These are phyloP conservation scores for Aphanocladium album DNA, from an alignment of 2,329 filamentous ascomycete species.

Conservation along the genomic window DNA sequence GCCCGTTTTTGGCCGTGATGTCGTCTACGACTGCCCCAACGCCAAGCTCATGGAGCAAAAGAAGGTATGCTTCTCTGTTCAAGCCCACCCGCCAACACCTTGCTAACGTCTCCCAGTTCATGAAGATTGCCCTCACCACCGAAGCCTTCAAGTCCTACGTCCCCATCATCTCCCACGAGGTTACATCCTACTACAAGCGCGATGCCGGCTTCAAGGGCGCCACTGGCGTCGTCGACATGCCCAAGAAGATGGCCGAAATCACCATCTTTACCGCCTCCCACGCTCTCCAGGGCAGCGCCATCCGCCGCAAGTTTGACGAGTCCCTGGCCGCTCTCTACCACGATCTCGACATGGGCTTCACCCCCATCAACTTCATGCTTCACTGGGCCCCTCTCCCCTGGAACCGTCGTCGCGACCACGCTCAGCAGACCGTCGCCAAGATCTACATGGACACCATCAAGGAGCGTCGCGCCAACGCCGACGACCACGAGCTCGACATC, in stretches of 20 bases:
- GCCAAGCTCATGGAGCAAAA: slow-evolving; percentile 95
- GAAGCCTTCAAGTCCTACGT: slow-evolving; percentile 73
- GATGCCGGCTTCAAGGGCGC: slow-evolving; percentile 61
- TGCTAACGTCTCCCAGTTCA: slow-evolving; percentile 49
- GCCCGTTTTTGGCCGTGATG: slow-evolving; percentile 73
- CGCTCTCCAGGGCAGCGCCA: slow-evolving; percentile 77
- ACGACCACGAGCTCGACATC: slow-evolving; percentile 64
- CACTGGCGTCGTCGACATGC: slow-evolving; percentile 65
- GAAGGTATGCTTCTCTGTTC: slow-evolving; percentile 53
- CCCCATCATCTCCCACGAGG: slow-evolving; percentile 70
- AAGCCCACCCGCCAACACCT: background rate
- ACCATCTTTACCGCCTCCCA: slow-evolving; percentile 88
- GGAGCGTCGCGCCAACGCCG: slow-evolving; percentile 53
- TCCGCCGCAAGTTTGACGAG: slow-evolving; percentile 74
- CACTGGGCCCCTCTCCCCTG: slow-evolving; percentile 87
- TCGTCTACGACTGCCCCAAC: slow-evolving; percentile 88
- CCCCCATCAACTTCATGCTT: slow-evolving; percentile 82
- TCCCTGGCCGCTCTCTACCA: slow-evolving; percentile 79
- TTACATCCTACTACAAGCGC: slow-evolving; percentile 66
- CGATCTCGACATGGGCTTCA: slow-evolving; percentile 86
- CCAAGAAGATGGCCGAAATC: slow-evolving; percentile 74
- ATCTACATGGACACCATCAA: slow-evolving; percentile 80
- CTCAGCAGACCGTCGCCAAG: slow-evolving; percentile 74
- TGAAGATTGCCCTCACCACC: slow-evolving; percentile 74
- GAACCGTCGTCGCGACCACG: slow-evolving; percentile 74